phyloP scores from a whole-genome alignment of 345 rosid genomes.

The Salix dunnii region DNA sequence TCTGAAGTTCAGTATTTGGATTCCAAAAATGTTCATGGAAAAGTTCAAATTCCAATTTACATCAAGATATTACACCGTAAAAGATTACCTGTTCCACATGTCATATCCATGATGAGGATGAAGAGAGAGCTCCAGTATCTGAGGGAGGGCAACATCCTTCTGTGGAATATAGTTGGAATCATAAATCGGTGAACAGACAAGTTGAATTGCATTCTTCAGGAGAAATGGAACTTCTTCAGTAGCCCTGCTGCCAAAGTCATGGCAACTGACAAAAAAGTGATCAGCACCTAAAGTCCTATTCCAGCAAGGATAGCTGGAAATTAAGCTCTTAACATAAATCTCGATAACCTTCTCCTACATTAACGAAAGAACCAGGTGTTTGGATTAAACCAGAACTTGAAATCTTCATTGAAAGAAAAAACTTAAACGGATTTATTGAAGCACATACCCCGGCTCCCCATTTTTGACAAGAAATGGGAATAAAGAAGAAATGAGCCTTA shows the following conservation, averaged over 20 bases:
- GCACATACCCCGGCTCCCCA: too few species aligned
- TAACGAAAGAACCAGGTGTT: too few species aligned
- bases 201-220: constrained; percentile 85
- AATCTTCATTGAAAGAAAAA: too few species aligned
- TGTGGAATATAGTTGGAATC: constrained; percentile 93
- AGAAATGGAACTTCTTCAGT: constrained; percentile 77
- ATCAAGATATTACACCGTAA: too few species aligned
- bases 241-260: constrained; percentile 96
- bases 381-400: too few species aligned
- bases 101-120: constrained; percentile 79
- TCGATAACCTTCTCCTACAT: constrained; percentile 35
- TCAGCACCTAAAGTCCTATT: constrained; percentile 93
- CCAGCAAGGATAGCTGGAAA: constrained; percentile 83
- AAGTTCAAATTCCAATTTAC: too few species aligned
- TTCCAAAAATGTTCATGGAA: too few species aligned
- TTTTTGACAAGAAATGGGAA: constrained; percentile 11
- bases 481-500: constrained; percentile 23
- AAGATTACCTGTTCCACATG: constrained; percentile 65
- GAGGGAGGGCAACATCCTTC: constrained; percentile 96
- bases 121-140: constrained; percentile 86
- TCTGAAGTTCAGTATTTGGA: too few species aligned
- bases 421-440: too few species aligned
- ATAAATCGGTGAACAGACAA: constrained; percentile 93
- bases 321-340: constrained; percentile 64
- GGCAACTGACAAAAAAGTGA: constrained; percentile 95